phyloP scores from a whole-genome alignment of 768 basidiomycete genomes.

The Podaxis sp. region DNA sequence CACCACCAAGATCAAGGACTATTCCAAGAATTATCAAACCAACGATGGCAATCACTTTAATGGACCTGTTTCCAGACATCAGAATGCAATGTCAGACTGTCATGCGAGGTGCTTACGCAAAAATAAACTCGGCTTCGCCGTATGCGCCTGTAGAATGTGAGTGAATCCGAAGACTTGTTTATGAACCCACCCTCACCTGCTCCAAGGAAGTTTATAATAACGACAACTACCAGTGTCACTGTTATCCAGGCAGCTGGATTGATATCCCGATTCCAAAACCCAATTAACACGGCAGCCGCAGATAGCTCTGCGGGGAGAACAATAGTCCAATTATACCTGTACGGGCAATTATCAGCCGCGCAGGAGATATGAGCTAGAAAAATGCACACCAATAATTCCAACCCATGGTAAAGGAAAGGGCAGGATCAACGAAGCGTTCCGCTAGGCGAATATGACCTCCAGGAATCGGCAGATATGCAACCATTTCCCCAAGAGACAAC shows the following conservation, averaged over 20 bases:
- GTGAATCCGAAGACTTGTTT: not conserved
- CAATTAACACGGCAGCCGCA: conserved; percentile 74
- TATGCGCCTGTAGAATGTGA: conserved; percentile 51
- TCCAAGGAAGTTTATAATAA: conserved; percentile 75
- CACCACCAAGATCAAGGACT: conserved; percentile 79
- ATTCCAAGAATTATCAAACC: conserved; percentile 71
- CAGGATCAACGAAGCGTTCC: conserved; percentile 79
- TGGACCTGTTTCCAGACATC: conserved; percentile 45
- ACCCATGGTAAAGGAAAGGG: conserved; percentile 61
- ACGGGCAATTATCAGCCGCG: conserved; percentile 27
- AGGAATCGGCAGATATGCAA: conserved; percentile 75
- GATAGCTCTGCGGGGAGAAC: conserved; percentile 72
- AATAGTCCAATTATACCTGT: conserved; percentile 61
- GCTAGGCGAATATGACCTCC: conserved; percentile 82
- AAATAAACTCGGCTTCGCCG: conserved; percentile 84
- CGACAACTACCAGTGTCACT: conserved; percentile 71
- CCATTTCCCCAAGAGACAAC: conserved; percentile 74
- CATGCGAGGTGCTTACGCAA: conserved; percentile 55
- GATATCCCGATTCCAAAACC: conserved; percentile 60
- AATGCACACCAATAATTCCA: conserved; percentile 46
- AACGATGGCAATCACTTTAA: conserved; percentile 86
- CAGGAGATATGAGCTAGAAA: not conserved
- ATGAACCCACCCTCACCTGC: conserved; percentile 41
- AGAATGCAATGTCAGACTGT: not conserved
- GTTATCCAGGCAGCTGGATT: conserved; percentile 80